Evolutionary conservation across 106 monocot genomes (phyloP), one percentile per base, ranked within the genome.

Genomic region (Dendrobium nobile): DNA sequence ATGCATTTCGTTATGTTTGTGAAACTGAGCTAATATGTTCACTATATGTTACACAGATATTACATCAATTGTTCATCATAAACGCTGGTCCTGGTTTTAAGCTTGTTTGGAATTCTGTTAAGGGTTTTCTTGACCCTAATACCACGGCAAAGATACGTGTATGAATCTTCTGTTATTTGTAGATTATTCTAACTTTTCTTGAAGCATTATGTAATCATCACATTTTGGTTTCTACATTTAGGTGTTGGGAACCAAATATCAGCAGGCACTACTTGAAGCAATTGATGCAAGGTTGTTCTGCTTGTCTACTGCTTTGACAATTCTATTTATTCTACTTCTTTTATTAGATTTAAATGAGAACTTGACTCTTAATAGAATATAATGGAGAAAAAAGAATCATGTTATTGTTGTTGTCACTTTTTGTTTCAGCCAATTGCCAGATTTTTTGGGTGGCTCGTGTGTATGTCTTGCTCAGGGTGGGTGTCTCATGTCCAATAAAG

Each of bases 31-130:
- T 54, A 40, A 33, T 59, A 19, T 79, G 45, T 31, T 75, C 4
- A 67, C 47, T 41, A 20, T 44, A 56, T 42, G 33, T 79, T 37
- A 54, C n/a, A 61, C 82, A 93, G 90, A 90, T 88, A 54, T 78
- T 93, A 75, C 82, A 93, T 75, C 90, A 90, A 65, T 87, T 93
- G 90, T 93, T 90, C 47, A 87, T 93, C 45, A 86, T 93, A 43
- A 93, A 93, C 85, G 93, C 90, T 78, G 90, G 90, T 59, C 77
- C 80, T 77, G 88, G 87, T 54, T 93, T 93, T 85, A 93, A 87
- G 79, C 83, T 93, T 55, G 84, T 93, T 24, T 93, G 93, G 93
- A 88, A 85, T 78, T 84, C 93, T 47, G 88, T 93, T 26, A 90
- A 88, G 67, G 82, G 88, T 41, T 90, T 90, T 78, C 82, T 90